Evolutionary conservation across 2,329 filamentous ascomycete genomes (phyloP), one percentile per base, ranked within the genome.

Genomic region (Paradendryphiella salina): DNA sequence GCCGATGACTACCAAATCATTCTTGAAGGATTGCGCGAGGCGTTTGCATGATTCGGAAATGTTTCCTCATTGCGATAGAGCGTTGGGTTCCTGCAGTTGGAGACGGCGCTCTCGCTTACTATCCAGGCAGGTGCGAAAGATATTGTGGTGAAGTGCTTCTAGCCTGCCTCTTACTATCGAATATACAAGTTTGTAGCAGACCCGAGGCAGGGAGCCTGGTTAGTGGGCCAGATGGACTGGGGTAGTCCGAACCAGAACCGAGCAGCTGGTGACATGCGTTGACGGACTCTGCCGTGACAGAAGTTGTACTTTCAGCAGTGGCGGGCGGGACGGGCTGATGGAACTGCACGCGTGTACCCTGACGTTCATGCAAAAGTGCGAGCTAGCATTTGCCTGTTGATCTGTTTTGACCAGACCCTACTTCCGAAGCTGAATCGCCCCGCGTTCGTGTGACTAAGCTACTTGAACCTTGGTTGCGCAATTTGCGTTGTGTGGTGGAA

Each of bases 201-300:
- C 37, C 44, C 21, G 37, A 51, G 17, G 13, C 26, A 21, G 20
- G 15, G 32, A 52, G 37, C 37, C 49, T 9, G 49, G 44, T 52
- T 31, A n/a, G 36, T 46, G 48, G 48, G 43, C 41, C 28, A 34
- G 28, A 26, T 17, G 20, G 21, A 34, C 21, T 28, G n/a, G 21
- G 28, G 15, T 35, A 26, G 34, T 31, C 26, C 11, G 26, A 18
- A n/a, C 35, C 28, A 39, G 40, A 36, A 38, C 37, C 43, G 33
- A 21, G 20, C 20, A 42, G 37, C 20, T 48, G 37, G 49, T 38
- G 49, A 42, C 33, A 29, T 33, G 15, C 20, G 15, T 8, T 31
- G 18, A 32, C 37, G 14, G 17, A 36, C 21, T n/a, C 21, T 36
- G 20, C 14, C n/a, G 36, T 46, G 47, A n/a, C n/a, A 20, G 11